phyloP scores from a whole-genome alignment of 2,329 filamentous ascomycete species.

The Aspergillus sp. region DNA sequence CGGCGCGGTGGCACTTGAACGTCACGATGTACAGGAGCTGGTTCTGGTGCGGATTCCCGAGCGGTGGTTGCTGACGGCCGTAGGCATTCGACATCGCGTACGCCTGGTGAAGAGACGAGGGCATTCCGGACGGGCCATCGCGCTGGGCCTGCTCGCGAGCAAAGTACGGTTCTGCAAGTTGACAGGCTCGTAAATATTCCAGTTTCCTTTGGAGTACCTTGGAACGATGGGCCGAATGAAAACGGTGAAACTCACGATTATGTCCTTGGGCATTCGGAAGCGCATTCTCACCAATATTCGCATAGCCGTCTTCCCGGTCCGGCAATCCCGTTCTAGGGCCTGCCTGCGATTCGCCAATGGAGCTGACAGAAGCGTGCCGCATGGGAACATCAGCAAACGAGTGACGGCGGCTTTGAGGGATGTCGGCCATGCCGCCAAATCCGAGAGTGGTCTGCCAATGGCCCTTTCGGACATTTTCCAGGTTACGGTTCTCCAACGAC shows the following conservation, averaged over 20 bases:
- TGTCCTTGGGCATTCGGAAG: conserved; percentile 30
- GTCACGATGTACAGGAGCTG: conserved; percentile 65
- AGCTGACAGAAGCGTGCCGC: conserved; percentile 36
- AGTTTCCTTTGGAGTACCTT: conserved; percentile 24
- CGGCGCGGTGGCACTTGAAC: conserved; percentile 92
- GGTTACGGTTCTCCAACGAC: conserved; percentile 33
- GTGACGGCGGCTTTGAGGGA: conserved; percentile 42
- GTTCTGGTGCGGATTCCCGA: conserved; percentile 30
- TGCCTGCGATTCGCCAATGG: conserved; percentile 25
- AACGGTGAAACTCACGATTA: conserved; percentile 34
- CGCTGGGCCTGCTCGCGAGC: conserved; percentile 29
- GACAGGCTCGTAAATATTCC: conserved; percentile 31
- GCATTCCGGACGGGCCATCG: conserved; percentile 25
- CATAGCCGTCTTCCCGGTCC: conserved; percentile 31
- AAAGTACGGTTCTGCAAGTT: conserved; percentile 37
- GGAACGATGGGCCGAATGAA: conserved; percentile 23
- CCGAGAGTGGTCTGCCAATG: conserved; percentile 44
- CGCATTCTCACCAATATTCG: conserved; percentile 26
- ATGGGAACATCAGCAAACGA: conserved; percentile 44
- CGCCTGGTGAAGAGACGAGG: conserved; percentile 30
- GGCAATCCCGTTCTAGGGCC: conserved; percentile 15
- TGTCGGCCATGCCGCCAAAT: conserved; percentile 37
- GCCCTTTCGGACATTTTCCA: conserved; percentile 38
- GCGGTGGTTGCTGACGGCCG: conserved; percentile 28
- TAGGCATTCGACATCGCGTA: conserved; percentile 31